These are phyloP conservation scores for Phytophthora palmivora DNA, from an alignment of 352 stramenopile species.

Conservation along the genomic window DNA sequence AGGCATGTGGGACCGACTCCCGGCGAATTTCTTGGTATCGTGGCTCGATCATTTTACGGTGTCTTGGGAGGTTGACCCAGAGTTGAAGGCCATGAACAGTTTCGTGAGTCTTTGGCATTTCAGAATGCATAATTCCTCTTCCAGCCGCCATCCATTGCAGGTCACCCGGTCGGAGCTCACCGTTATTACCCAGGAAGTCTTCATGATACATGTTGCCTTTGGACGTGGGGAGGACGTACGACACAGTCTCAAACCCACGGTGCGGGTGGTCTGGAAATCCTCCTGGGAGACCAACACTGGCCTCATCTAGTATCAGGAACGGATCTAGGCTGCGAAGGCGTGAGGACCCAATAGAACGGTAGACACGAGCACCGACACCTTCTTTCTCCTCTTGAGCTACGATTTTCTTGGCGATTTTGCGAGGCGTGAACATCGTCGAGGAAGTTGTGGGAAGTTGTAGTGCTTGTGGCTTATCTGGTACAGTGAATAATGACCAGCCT, in stretches of 20 bases:
- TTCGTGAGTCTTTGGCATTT: constrained; percentile 51
- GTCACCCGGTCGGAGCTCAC: constrained; percentile 48
- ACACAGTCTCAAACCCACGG: constrained; percentile 92
- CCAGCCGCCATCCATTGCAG: constrained; percentile 66
- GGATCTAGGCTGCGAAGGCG: constrained; percentile 50
- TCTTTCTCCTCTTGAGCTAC: constrained; percentile 42
- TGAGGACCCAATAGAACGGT: constrained; percentile 46
- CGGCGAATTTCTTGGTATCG: constrained; percentile 65
- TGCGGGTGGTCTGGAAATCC: constrained; percentile 92
- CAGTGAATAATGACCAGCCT: too few relatives aligned
- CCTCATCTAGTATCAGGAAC: constrained; percentile 68
- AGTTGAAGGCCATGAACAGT: constrained; percentile 50
- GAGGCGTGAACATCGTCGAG: constrained; percentile 31
- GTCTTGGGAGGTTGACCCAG: constrained; percentile 63
- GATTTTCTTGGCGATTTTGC: constrained; percentile 45
- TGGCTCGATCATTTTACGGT: constrained; percentile 55
- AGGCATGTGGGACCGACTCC: constrained; percentile 49
- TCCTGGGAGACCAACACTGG: constrained; percentile 58
- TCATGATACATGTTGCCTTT: constrained; percentile 88
- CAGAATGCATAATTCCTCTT: constrained; percentile 57
- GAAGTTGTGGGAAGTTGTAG: too few relatives aligned
- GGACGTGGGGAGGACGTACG: constrained; percentile 78
- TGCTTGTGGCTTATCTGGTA: too few relatives aligned
- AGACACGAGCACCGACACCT: constrained; percentile 46
- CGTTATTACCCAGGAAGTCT: constrained; percentile 76